These are phyloP conservation scores for Erodium moschatum DNA, from an alignment of 441 rosid species.

Conservation along the genomic window DNA sequence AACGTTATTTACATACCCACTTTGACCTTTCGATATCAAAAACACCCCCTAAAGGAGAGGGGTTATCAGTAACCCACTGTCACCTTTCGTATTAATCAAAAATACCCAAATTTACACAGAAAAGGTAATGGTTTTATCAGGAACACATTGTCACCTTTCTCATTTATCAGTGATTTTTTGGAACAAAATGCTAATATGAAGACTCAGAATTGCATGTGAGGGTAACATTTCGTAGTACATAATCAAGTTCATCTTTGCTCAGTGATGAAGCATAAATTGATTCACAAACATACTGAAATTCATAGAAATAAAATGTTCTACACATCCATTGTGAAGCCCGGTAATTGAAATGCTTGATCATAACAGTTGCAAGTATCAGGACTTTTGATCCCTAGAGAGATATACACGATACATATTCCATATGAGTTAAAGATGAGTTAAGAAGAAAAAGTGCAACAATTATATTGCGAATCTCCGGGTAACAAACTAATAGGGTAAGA, in stretches of 20 bases:
- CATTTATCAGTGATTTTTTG: no score
- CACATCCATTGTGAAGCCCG: neutral
- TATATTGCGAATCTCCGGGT: neutral
- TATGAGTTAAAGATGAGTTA: neutral
- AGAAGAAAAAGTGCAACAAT: neutral
- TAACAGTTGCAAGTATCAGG: neutral
- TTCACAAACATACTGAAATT: neutral
- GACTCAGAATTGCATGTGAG: neutral
- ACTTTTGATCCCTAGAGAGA: neutral
- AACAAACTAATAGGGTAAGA: slow-evolving; percentile 3
- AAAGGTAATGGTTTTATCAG: no score
- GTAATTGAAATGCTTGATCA: neutral
- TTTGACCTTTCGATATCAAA: no score
- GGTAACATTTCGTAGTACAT: neutral
- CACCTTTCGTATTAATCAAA: no score
- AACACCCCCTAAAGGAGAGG: no score
- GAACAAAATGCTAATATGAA: no score
- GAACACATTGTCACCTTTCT: no score
- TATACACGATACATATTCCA: neutral
- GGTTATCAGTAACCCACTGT: no score
- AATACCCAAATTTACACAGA: no score
- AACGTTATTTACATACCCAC: no score
- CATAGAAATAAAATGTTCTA: neutral
- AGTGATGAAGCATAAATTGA: neutral
- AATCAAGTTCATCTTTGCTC: neutral